Base-by-base conservation (phyloP, 805 yeast genomes). In the Limtongia smithiae region DNA sequence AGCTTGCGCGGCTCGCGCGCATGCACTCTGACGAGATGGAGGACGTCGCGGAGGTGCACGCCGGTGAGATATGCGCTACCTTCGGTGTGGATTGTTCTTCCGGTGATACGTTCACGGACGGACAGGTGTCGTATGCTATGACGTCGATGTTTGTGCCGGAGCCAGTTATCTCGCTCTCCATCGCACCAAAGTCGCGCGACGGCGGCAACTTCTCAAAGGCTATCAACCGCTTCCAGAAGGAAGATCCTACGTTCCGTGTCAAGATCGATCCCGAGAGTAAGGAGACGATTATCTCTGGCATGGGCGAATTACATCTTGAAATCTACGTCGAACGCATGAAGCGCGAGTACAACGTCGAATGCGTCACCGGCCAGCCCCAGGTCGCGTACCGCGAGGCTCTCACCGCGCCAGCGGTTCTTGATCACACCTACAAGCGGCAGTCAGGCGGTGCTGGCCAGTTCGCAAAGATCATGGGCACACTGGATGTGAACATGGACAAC, bases 21-120 rank as follows among this genome's bases (percentile, higher is more conserved):
- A 93, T 93, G 99, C 97, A 93, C 74, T 88, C 97, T 25, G 87
- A 90, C 56, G 98, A 93, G 67, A 90, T 93, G 97, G 98, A 93
- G 74, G 99, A 93, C 66, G 93, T 88, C 42, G 85, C 82, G 41
- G 97, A 90, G 71, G 83, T 88, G 64, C 93, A 91, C 20, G 91
- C 97, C 27, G 99, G 99, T 68, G 98, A 93, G 73, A 93, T 93
- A 62, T 93, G 99, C 74, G 99, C 99, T 47, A 91, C 97, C 50
- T 93, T 93, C 63, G 99, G 99, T 71, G 86, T 93, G 60, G 98
- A 93, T 69, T 93, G 99, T 77, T 82, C 97, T 9, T 93, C 98
- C 12, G 99, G 99, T 65, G 98, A 93, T 65, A 88, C 97, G 12
- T 93, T 93, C 70, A 83, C 95, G 39, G 95, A 87, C 59, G 95